Conservation (phyloP, 306 rosid genomes). For the Ceratonia siliqua region DNA sequence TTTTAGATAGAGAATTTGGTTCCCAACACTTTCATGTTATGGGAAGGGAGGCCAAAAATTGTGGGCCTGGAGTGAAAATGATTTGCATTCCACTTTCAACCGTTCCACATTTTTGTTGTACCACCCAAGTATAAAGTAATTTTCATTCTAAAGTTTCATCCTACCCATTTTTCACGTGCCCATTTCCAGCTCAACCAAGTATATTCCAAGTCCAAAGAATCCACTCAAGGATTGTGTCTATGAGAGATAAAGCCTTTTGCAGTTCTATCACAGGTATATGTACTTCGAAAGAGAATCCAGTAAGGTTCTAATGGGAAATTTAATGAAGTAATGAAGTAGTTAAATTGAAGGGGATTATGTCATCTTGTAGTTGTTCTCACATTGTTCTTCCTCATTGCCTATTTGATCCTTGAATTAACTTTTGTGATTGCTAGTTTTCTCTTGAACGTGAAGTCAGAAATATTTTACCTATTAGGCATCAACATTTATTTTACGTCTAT, state of each 20-base stretch:
- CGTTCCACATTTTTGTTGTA: neutral
- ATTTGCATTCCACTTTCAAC: neutral
- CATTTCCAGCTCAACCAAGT: neutral
- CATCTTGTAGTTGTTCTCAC: neutral
- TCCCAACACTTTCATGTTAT: neutral
- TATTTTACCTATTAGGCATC: neutral
- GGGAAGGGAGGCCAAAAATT: neutral
- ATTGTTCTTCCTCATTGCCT: slow-evolving; percentile 6
- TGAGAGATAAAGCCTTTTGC: neutral
- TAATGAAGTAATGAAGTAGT: neutral
- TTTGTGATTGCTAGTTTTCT: neutral
- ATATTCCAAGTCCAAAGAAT: neutral
- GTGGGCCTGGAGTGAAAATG: neutral
- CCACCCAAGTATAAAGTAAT: neutral
- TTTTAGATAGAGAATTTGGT: too few species aligned
- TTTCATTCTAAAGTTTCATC: neutral
- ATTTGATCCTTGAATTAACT: neutral
- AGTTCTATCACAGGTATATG: neutral
- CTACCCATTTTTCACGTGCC: neutral
- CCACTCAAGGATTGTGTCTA: neutral
- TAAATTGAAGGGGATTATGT: neutral
- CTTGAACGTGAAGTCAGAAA: neutral
- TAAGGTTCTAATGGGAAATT: neutral
- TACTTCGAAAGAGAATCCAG: neutral
- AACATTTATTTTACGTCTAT: neutral